A percentile compares a stretch with the other conserved stretches of the same genome.
phyloP scores from a whole-genome alignment of 495 filamentous ascomycete genomes.

The Hypoxylon crocopeplum region DNA sequence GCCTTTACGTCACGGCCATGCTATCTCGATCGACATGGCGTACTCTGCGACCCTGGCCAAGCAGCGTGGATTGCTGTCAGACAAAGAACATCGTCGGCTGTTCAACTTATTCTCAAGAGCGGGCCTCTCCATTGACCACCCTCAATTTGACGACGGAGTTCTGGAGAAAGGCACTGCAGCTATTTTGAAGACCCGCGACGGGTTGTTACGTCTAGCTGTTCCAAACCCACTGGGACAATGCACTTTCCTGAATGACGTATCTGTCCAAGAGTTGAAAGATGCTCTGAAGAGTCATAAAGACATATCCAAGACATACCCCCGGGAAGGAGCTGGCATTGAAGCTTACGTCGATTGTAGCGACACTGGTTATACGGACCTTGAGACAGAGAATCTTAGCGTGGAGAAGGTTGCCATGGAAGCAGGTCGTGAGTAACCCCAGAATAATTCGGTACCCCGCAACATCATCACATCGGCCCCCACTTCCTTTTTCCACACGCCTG shows the following conservation, averaged over 20 bases:
- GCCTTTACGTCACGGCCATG: constrained; percentile 68
- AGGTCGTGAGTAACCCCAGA: constrained; percentile 10
- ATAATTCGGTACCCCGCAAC: too few relatives aligned
- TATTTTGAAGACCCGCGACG: constrained; percentile 69
- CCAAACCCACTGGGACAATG: constrained; percentile 63
- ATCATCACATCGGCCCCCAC: too few relatives aligned
- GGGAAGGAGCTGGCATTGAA: constrained; percentile 64
- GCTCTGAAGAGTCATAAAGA: constrained; percentile 63
- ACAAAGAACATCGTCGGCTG: constrained; percentile 60
- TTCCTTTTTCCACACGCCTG: too few relatives aligned
- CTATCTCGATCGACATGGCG: constrained; percentile 72
- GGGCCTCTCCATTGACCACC: constrained; percentile 68
- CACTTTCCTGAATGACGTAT: constrained; percentile 64
- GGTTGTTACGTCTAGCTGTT: constrained; percentile 63
- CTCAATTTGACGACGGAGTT: constrained; percentile 62
- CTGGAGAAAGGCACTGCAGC: constrained; percentile 65
- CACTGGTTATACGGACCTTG: constrained; percentile 51
- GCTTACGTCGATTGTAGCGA: constrained; percentile 68
- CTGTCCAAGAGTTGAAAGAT: constrained; percentile 54
- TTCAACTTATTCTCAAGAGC: constrained; percentile 65
- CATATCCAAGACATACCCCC: constrained; percentile 59
- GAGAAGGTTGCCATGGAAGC: constrained; percentile 13
- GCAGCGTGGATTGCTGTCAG: constrained; percentile 55
- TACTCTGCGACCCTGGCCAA: constrained; percentile 68
- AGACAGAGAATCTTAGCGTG: constrained; percentile 21